phyloP scores from a whole-genome alignment of 2,329 filamentous ascomycete species.

The Scedosporium minutisporum region DNA sequence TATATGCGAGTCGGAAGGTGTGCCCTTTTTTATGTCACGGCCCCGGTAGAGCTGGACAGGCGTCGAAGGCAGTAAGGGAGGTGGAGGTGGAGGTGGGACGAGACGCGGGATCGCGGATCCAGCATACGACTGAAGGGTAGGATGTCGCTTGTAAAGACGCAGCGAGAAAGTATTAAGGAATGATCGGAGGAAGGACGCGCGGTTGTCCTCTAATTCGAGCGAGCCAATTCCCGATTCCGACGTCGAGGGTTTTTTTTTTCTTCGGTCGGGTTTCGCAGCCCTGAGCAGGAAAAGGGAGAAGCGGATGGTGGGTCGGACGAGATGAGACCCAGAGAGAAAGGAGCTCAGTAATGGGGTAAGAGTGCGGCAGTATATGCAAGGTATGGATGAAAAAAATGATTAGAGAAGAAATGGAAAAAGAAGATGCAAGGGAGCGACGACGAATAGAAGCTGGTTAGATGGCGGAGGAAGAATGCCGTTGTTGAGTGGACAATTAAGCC shows the following conservation, averaged over 20 bases:
- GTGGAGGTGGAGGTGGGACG: background rate
- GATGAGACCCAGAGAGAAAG: background rate
- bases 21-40: conserved; percentile 16
- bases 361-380: background rate
- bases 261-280: background rate
- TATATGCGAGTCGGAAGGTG: background rate
- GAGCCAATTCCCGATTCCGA: background rate
- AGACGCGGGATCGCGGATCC: background rate
- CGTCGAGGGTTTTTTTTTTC: background rate
- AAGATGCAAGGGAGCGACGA: conserved; percentile 4
- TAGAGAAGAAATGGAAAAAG: background rate
- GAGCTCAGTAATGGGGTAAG: background rate
- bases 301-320: background rate
- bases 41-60: conserved; percentile 17
- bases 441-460: background rate
- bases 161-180: background rate
- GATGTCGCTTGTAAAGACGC: background rate
- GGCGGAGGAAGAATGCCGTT: background rate
- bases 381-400: background rate
- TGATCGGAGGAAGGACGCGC: background rate
- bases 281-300: background rate
- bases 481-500: background rate
- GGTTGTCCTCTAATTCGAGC: background rate
- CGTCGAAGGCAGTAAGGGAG: background rate
- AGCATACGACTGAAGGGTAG: conserved; percentile 1